Conservation (phyloP, 495 filamentous ascomycete species). For the Talaromyces trachyspermus region DNA sequence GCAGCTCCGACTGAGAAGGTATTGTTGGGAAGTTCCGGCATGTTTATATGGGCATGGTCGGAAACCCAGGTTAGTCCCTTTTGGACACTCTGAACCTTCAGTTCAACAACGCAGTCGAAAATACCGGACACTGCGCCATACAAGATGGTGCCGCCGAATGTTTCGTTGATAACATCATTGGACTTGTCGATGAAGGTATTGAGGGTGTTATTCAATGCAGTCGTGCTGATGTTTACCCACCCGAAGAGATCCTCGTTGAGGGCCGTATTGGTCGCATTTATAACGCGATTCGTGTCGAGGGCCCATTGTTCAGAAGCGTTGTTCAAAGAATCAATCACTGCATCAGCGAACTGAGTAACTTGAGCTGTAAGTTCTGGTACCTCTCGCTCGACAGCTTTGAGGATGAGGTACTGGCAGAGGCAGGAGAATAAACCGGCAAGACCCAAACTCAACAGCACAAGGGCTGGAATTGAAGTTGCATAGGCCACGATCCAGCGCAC, state of each 20-base stretch:
- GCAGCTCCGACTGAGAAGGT: constrained; percentile 77
- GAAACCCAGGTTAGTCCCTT: constrained; percentile 83
- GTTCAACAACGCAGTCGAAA: constrained; percentile 65
- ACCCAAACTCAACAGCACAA: constrained; percentile 81
- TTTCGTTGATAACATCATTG: constrained; percentile 57
- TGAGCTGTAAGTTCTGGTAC: constrained; percentile 68
- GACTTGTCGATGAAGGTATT: constrained; percentile 73
- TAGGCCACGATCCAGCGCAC: constrained; percentile 85
- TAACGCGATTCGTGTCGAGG: constrained; percentile 62
- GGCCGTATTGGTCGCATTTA: constrained; percentile 56
- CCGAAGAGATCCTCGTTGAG: constrained; percentile 82
- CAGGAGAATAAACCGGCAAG: constrained; percentile 79
- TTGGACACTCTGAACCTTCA: constrained; percentile 69
- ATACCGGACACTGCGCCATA: constrained; percentile 64
- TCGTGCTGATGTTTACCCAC: constrained; percentile 76
- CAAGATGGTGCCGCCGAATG: constrained; percentile 76
- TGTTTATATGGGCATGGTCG: constrained; percentile 73
- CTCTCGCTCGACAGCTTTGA: constrained; percentile 63
- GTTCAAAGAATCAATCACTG: constrained; percentile 65
- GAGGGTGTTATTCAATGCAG: constrained; percentile 76
- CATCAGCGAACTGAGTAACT: constrained; percentile 73
- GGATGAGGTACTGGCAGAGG: constrained; percentile 75
- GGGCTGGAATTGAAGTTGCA: constrained; percentile 70
- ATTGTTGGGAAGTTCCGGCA: constrained; percentile 70
- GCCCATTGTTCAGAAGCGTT: constrained; percentile 75